Conservation (phyloP, 1,284 basidiomycete species). For the Ustilago xerochloae region DNA sequence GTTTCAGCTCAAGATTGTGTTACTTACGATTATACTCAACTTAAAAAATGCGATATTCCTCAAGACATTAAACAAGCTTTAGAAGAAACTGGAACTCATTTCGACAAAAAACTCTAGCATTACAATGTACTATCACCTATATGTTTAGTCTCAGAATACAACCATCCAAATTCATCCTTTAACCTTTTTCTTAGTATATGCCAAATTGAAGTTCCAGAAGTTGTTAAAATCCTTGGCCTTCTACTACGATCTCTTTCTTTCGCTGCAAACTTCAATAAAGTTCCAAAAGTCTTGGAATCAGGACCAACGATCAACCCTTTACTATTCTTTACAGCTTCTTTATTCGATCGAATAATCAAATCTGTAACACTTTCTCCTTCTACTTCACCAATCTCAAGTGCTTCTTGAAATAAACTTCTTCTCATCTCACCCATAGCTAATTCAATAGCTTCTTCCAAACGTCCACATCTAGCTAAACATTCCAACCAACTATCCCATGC, state of each 20-base stretch:
- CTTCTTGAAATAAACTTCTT: slow-evolving; percentile 17
- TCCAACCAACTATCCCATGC: slow-evolving; percentile 85
- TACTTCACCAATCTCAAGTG: not conserved
- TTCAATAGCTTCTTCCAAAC: slow-evolving; percentile 77
- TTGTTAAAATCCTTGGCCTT: slow-evolving; percentile 7
- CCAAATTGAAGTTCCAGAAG: slow-evolving; percentile 21
- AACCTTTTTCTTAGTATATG: slow-evolving; percentile 22
- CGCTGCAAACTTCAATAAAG: slow-evolving; percentile 68
- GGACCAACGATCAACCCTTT: slow-evolving; percentile 39
- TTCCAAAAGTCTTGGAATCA: slow-evolving; percentile 65
- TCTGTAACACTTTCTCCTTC: not conserved
- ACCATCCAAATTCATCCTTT: slow-evolving; percentile 39
- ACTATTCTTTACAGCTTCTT: slow-evolving; percentile 22
- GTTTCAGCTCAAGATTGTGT: slow-evolving; percentile 52
- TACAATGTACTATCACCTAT: slow-evolving; percentile 16
- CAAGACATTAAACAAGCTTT: slow-evolving; percentile 33
- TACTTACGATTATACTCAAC: slow-evolving; percentile 54
- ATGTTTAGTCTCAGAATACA: slow-evolving; percentile 24
- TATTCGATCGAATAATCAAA: not conserved
- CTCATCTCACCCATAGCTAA: slow-evolving; percentile 77
- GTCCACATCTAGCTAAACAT: slow-evolving; percentile 80
- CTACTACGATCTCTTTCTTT: slow-evolving; percentile 25
- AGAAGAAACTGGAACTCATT: slow-evolving; percentile 18
- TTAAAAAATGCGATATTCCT: slow-evolving; percentile 56
- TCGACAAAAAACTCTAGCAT: slow-evolving; percentile 31